Base-by-base conservation (phyloP, 495 filamentous ascomycete genomes). In the Penicillium arizonense region DNA sequence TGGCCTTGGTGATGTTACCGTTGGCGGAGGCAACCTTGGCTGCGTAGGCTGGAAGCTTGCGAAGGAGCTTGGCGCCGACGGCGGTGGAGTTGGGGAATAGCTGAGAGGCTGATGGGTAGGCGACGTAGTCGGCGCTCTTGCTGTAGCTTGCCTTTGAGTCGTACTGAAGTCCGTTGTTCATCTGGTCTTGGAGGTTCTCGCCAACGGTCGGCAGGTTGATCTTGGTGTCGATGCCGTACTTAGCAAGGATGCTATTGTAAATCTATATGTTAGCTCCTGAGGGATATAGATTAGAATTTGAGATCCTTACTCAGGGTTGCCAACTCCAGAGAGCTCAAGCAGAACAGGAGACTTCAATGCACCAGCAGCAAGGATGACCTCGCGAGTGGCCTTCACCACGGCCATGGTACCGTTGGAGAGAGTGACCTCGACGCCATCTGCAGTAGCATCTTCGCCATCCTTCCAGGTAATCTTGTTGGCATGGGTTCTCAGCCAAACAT, bases 401-500 rank as follows among this genome's bases (percentile, higher is more conserved):
- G 51, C 42, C 3, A 47, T 58, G 2, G 44, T 62, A 28, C 58
- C 58, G 43, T 62, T 58, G 33, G 55, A 45, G 14, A 62, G 23
- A 11, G 58, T 62, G 13, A 62, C 47, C 11, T 62, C 58, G 13
- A 61, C 61, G 11, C 58, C 57, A 52, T 57, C 50, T n/a, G 60
- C 53, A 18, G 33, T 48, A 37, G 26, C 53, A 3, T 50, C 34
- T 5, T 45, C 28, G 8, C 48, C 57, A 32, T 42, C 21, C 49
- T 53, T 59, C 62, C 13, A 77, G 35, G 39, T 64, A 20, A 49
- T 32, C 36, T 55, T 57, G 50, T 54, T 63, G 52, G 40, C 65
- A 32, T 44, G 53, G 13, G 61, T 60, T 41, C 52, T 51, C 23
- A 55, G 57, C 61, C 54, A 59, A 12, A 65, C 63, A 49, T 52